Base-by-base conservation (phyloP, 768 basidiomycete genomes). In the Suillus tomentosus region DNA sequence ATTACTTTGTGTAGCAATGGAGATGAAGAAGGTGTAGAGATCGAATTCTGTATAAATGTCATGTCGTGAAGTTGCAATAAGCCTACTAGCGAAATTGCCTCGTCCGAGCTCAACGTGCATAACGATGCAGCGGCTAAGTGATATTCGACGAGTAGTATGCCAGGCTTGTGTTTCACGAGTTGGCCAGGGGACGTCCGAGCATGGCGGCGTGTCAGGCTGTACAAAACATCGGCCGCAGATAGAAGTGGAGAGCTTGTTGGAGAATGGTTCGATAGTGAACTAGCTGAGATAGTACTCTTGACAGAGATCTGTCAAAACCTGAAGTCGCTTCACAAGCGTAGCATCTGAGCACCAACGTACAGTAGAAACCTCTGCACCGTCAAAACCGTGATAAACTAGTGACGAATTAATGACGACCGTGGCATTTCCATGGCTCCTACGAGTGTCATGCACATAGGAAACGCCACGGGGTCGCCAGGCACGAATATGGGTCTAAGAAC, bases 381-480 rank as follows among this genome's bases (percentile, higher is more conserved):
- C 31, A 31, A 31, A 31, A 4, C 5, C 31, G 4, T 31, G 31
- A 31, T 1, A 6, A n/a, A n/a, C 36, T 31, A 54, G 36, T n/a
- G 19, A 13, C 19, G 5, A 31, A 31, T 6, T 31, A 31, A 31
- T 31, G 31, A 31, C 4, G 31, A 6, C 31, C 5, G 31, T 36
- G 34, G 11, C 34, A 54, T 54, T 54, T 36, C 34, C 34, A 54
- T 54, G 53, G 13, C 53, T 54, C 53, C 31, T 34, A 9, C 31
- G 17, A 54, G 17, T 11, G 34, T 31, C 53, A 36, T n/a, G 53
- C 19, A 34, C 19, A 54, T 54, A 34, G 31, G 53, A 34, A 54
- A 34, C 53, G 53, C 53, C 53, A 36, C 53, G n/a, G 11, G 53
- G 53, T 36, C 34, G 34, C 11, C 53, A 54, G 34, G 53, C 34